phyloP scores from a whole-genome alignment of 345 rosid genomes.

The Hypericum perforatum region DNA sequence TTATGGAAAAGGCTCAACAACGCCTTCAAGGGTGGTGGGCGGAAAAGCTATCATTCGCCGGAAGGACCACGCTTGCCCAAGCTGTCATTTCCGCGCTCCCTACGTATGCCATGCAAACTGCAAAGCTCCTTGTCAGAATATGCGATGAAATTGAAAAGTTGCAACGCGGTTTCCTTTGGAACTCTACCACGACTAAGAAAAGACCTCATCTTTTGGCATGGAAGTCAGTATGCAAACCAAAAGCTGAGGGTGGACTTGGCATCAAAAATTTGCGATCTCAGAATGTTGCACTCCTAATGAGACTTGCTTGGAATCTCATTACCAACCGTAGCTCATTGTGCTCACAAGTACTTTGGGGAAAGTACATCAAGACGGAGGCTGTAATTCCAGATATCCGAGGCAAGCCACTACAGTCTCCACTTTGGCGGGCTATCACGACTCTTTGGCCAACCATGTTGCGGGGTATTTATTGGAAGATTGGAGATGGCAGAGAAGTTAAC shows the following conservation, averaged over 20 bases:
- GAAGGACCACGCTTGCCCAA: background rate
- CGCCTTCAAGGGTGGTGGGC: background rate
- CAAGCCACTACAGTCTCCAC: background rate
- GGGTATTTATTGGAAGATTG: background rate
- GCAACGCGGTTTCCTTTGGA: background rate
- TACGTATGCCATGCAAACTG: background rate
- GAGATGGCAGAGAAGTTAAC: background rate
- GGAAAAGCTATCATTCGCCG: background rate
- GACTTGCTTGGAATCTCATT: background rate
- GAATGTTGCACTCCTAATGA: background rate
- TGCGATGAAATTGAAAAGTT: background rate
- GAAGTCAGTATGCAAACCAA: no score
- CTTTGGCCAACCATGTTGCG: background rate
- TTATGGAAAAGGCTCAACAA: background rate
- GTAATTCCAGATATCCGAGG: background rate
- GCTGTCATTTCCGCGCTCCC: background rate
- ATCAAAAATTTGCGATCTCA: background rate
- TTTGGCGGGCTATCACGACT: background rate
- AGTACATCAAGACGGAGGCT: background rate
- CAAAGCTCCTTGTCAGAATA: background rate
- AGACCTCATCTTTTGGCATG: no score
- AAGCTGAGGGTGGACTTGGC: no score
- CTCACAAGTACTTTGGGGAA: background rate
- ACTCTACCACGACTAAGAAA: background rate
- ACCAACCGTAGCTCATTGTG: background rate